Base-by-base conservation (phyloP, 2,329 filamentous ascomycete species). In the Microdochium bolleyi region DNA sequence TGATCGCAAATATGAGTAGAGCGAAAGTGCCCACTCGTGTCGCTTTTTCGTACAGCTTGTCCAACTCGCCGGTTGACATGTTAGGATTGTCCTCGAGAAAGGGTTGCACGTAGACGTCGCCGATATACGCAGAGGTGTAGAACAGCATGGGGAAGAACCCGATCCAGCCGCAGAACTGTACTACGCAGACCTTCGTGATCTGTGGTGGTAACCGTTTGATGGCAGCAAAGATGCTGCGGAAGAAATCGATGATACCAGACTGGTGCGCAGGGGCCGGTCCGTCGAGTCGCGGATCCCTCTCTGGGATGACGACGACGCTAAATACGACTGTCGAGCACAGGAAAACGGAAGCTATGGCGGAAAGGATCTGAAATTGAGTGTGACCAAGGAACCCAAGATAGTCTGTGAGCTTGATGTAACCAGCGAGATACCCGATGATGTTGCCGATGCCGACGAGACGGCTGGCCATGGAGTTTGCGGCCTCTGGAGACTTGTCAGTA, bases 101-200 rank as follows among this genome's bases (percentile, higher is more conserved):
- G 0, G 90, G 90, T 64, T 96, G 87, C 19, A 90, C 88, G 61
- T 96, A 96, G 53, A 97, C 88, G 65, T 96, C 90, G 56, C 89
- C 92, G 60, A 96, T 87, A 67, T 94, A 97, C 19, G 90, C 95
- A 1, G 91, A 95, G 4, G 90, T 90, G 73, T 97, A 97, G 72
- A 95, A 96, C 2, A 97, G 78, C 67, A 96, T 91, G 1, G 92
- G 92, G 62, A 96, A 97, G 83, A 92, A 96, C 51, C 90, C 92
- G 53, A 96, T 85, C 92, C 92, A 97, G 4, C 90, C 89, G 55
- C 85, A 92, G 60, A 92, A 83, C 65, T 94, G 88, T 0, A 92
- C 87, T 58, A 84, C 73, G 64, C 92, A 96, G 37, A 96, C 89
- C 57, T 83, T 85, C 56, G 80, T 80, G 58, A 94, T 90, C 68